phyloP scores from a whole-genome alignment of 495 filamentous ascomycete genomes.

The Tuber indicum region DNA sequence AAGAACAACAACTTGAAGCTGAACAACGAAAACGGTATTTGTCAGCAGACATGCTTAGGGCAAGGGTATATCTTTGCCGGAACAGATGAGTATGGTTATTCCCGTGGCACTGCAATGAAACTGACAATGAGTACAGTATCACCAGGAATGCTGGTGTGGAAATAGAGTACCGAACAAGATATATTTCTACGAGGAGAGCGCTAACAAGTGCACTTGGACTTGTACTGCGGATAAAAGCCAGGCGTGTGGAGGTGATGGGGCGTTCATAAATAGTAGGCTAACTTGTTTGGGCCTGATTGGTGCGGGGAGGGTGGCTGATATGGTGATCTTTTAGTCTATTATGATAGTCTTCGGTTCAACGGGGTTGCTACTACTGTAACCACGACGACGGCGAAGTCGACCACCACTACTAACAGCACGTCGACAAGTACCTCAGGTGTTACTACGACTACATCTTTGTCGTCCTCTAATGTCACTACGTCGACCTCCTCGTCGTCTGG shows the following conservation, averaged over 20 bases:
- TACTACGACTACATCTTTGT: not conserved
- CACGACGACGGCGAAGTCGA: conserved; percentile 11
- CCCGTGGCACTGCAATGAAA: not conserved
- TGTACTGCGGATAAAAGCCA: conserved; percentile 16
- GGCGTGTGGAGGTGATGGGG: conserved; percentile 19
- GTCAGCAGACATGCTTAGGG: conserved; percentile 41
- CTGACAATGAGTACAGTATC: conserved; percentile 26
- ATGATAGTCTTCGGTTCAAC: conserved; percentile 15
- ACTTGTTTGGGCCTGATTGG: conserved; percentile 12
- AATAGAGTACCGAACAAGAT: conserved; percentile 38
- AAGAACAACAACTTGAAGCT: conserved; percentile 33
- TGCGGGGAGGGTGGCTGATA: not conserved
- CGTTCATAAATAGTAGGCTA: conserved; percentile 37
- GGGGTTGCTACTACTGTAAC: conserved; percentile 11
- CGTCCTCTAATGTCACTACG: not conserved
- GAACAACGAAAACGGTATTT: conserved; percentile 42
- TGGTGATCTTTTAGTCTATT: conserved; percentile 5
- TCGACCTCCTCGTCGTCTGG: not conserved
- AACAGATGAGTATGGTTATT: conserved; percentile 30
- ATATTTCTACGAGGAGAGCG: conserved; percentile 37
- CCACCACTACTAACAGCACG: not conserved
- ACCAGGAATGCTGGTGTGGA: conserved; percentile 42
- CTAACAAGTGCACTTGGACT: conserved; percentile 25
- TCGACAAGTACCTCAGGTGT: not conserved
- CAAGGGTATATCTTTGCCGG: conserved; percentile 42